phyloP scores from a whole-genome alignment of 2,329 filamentous ascomycete genomes.

The Pezizomycotina sp. region DNA sequence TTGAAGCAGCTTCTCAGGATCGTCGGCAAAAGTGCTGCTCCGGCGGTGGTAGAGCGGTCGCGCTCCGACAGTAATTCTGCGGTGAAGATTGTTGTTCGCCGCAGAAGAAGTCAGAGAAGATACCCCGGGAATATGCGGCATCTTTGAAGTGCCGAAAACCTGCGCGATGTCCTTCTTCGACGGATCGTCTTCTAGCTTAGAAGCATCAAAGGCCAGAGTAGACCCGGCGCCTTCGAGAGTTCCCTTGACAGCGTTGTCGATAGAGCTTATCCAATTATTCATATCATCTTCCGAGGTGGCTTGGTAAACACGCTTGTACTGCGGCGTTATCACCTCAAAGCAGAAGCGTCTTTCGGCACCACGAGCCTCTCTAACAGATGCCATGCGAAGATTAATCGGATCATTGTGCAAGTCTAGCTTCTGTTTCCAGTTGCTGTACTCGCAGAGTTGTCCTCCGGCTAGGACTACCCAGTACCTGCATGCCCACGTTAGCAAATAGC shows the following conservation, averaged over 20 bases:
- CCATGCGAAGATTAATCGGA: constrained; percentile 90
- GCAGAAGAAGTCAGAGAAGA: constrained; percentile 21
- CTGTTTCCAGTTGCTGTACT: constrained; percentile 99
- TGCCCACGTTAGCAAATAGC: constrained; percentile 9
- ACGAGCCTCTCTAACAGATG: constrained; percentile 85
- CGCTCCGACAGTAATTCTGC: constrained; percentile 82
- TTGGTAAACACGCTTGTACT: constrained; percentile 91
- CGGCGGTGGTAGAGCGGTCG: constrained; percentile 56
- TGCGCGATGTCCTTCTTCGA: constrained; percentile 17
- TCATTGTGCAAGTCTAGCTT: constrained; percentile 94
- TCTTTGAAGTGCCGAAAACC: constrained; percentile 27
- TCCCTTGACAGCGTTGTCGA: constrained; percentile 93
- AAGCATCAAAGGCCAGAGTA: constrained; percentile 32
- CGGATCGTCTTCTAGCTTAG: constrained; percentile 21
- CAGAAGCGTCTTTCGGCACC: constrained; percentile 91
- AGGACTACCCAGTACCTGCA: constrained; percentile 91
- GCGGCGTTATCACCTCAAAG: constrained; percentile 95
- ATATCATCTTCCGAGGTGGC: constrained; percentile 96
- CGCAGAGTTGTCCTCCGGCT: constrained; percentile 87
- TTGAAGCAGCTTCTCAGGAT: constrained; percentile 70
- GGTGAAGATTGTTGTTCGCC: constrained; percentile 46
- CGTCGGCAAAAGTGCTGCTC: constrained; percentile 61
- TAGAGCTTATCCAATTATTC: constrained; percentile 86
- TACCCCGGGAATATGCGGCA: constrained; percentile 28
- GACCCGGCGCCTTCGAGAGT: constrained; percentile 69